Evolutionary conservation across 306 rosid genomes (phyloP).

Genomic region (Betula pendula): DNA sequence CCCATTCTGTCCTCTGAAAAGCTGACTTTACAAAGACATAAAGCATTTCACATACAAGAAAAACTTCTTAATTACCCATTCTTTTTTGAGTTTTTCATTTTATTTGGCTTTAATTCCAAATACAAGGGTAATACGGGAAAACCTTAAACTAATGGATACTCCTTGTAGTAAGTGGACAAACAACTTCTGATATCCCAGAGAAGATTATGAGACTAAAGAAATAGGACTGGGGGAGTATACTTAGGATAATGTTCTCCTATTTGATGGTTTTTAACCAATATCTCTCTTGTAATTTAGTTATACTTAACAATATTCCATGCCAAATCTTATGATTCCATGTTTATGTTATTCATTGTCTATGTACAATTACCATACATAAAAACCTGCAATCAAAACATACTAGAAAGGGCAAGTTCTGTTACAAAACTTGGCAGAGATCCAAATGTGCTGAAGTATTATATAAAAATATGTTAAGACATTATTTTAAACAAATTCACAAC

Average conservation of each 20-base stretch:
- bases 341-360: too few species aligned
- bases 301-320: too few species aligned
- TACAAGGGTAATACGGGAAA: background rate
- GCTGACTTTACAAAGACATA: too few species aligned
- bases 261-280: background rate
- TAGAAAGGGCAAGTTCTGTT: background rate
- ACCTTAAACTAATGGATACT: background rate
- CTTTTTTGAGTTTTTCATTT: background rate
- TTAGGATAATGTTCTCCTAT: background rate
- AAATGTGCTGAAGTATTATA: background rate
- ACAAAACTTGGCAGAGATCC: background rate
- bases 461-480: background rate
- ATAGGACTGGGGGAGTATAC: background rate
- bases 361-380: too few species aligned
- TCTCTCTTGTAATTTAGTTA: background rate
- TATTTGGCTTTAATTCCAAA: background rate
- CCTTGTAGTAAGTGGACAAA: background rate
- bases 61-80: background rate
- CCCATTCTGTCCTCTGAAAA: too few species aligned
- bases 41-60: too few species aligned
- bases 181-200: background rate
- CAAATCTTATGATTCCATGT: too few species aligned
- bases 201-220: background rate
- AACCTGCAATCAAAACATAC: too few species aligned
- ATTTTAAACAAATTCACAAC: background rate